Base-by-base conservation (phyloP, 2,329 filamentous ascomycete species). In the Pseudofabraea citricarpa region DNA sequence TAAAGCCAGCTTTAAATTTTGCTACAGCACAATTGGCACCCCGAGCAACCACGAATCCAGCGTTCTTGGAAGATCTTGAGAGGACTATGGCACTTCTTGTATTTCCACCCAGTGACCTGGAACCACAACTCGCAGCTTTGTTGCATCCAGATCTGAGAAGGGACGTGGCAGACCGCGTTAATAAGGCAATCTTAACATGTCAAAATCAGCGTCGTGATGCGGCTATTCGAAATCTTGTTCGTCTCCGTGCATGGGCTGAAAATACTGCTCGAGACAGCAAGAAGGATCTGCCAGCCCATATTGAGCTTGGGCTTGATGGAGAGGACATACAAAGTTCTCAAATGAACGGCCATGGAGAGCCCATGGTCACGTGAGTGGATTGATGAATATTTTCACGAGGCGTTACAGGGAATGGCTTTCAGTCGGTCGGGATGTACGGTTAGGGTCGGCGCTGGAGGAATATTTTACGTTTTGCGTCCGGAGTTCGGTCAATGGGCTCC, bases 21-120 rank as follows among this genome's bases (percentile, higher is more conserved):
- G 93, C 93, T 1, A 90, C 86, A 1, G 79, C 83, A 26, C 85
- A 96, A 56, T 77, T 98, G 12, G 90, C 89, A 9, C 90, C 93
- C 4, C 82, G 89, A 43, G 93, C 91, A 6, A 83, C 90, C 1
- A 87, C 81, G 5, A 89, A 90, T 52, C 76, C 79, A 4, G 80
- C 85, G 35, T 97, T 95, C 53, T 73, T 96, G 10, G 79, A 85
- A 51, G 90, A 95, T 48, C 73, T 98, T 9, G 93, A 98, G 65
- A 80, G 84, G 60, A 96, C 93, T 0, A 95, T 98, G 83, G 85
- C 89, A 1, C 75, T 98, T 31, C 73, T 98, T 29, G 85, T 98
- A 33, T 95, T 96, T 55, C 83, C 88, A 1, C 76, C 80, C n/a
- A 86, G 93, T 41, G 84, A 80, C 41, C 75, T 96, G 27, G 80